Percentiles rank a stretch among this genome's conserved stretches.
Evolutionary conservation across 108 stramenopile species (phyloP).

Genomic region (Fragilaria crotonensis): DNA sequence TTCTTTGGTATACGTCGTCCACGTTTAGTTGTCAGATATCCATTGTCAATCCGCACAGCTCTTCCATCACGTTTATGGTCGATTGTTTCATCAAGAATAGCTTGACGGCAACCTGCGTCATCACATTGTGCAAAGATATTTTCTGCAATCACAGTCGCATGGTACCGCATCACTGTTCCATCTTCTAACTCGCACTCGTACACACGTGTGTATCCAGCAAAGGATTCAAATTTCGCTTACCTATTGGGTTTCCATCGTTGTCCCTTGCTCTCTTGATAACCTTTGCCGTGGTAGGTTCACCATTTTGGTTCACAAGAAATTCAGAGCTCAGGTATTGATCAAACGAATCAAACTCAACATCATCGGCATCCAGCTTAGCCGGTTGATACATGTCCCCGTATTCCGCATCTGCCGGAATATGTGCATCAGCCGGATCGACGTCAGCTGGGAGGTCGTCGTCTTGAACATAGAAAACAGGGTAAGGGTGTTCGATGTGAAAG

Average conservation of each 20-base stretch:
- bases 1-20: too few species aligned
- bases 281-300: not conserved
- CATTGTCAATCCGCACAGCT: too few species aligned
- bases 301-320: too few species aligned
- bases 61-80: too few species aligned
- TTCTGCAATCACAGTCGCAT: too few species aligned
- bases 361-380: conserved; percentile 23
- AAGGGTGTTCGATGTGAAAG: not conserved
- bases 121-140: too few species aligned
- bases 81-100: conserved; percentile 5
- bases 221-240: conserved; percentile 9
- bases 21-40: too few species aligned
- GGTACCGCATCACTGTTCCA: conserved; percentile 22
- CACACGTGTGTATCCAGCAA: conserved; percentile 16
- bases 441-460: conserved; percentile 3
- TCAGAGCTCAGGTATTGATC: too few species aligned
- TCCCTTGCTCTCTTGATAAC: conserved; percentile 9
- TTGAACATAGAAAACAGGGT: conserved; percentile 1
- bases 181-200: too few species aligned
- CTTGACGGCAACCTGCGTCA: conserved; percentile 8
- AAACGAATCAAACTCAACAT: not conserved
- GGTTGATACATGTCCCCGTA: too few species aligned
- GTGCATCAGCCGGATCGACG: not conserved
- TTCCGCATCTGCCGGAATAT: not conserved
- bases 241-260: conserved; percentile 13